Evolutionary conservation across 2,329 filamentous ascomycete species (phyloP).

Genomic region (Microthyrium microscopicum): DNA sequence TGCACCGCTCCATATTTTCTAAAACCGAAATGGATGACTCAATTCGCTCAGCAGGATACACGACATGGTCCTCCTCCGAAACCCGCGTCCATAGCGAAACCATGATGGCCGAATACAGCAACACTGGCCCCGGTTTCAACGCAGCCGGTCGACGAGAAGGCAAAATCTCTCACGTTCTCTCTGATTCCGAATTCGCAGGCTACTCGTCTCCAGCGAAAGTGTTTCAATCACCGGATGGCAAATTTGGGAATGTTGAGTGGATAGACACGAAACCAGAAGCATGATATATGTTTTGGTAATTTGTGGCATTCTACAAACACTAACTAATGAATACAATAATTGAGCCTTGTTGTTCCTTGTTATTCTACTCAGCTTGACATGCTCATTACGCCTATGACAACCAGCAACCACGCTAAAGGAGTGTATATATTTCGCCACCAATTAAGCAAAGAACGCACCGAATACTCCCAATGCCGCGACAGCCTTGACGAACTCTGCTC

Average conservation of each 20-base stretch:
- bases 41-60: conserved; percentile 38
- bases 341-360: too few species aligned
- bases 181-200: conserved; percentile 18
- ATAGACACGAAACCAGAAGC: too few species aligned
- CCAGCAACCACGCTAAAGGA: too few species aligned
- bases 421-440: too few species aligned
- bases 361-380: too few species aligned
- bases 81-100: conserved; percentile 28
- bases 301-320: too few species aligned
- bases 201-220: conserved; percentile 27
- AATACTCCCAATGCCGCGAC: too few species aligned
- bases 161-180: conserved; percentile 32
- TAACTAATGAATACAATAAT: too few species aligned
- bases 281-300: too few species aligned
- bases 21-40: conserved; percentile 37
- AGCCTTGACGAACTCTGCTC: too few species aligned
- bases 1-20: conserved; percentile 41
- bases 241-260: conserved; percentile 5
- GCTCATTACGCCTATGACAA: too few species aligned
- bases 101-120: conserved; percentile 38
- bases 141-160: conserved; percentile 25
- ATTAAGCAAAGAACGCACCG: too few species aligned
- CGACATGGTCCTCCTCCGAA: conserved; percentile 30
- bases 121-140: conserved; percentile 38
- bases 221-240: conserved; percentile 20